Conservation (phyloP, 768 basidiomycete species). For the Lactifluus hygrophoroides region DNA sequence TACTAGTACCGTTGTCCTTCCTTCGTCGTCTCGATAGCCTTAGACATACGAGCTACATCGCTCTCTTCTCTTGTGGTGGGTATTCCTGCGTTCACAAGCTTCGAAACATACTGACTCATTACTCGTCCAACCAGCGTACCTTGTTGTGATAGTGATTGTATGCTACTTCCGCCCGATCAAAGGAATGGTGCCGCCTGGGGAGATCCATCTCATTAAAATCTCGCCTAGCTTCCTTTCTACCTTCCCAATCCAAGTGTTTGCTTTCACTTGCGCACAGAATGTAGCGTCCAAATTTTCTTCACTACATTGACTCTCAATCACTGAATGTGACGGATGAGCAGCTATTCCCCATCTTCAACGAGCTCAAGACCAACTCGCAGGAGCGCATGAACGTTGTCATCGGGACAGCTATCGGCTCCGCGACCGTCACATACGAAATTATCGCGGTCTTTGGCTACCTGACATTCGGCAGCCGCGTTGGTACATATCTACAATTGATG, state of each 20-base stretch:
- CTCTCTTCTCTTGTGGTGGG: conserved; percentile 82
- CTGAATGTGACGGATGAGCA: conserved; percentile 27
- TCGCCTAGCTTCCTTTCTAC: conserved; percentile 72
- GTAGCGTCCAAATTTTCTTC: conserved; percentile 35
- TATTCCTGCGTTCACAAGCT: conserved; percentile 16
- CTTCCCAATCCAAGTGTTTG: conserved; percentile 91
- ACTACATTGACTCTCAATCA: not conserved
- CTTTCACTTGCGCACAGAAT: conserved; percentile 90
- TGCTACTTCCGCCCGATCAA: conserved; percentile 73
- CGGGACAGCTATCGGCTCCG: conserved; percentile 76
- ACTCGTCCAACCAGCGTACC: conserved; percentile 46
- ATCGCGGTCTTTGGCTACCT: conserved; percentile 87
- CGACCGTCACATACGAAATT: conserved; percentile 77
- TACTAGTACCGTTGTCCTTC: conserved; percentile 77
- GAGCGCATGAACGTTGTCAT: conserved; percentile 81
- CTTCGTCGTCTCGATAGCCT: conserved; percentile 77
- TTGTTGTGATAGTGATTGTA: conserved; percentile 68
- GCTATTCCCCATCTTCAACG: conserved; percentile 93
- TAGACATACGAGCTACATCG: conserved; percentile 85
- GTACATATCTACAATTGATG: conserved; percentile 16
- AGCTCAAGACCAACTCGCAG: conserved; percentile 75
- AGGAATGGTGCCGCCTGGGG: conserved; percentile 53
- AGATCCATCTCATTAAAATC: conserved; percentile 64
- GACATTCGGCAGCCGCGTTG: conserved; percentile 81
- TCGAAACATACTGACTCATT: conserved; percentile 5